Evolutionary conservation across 2,329 filamentous ascomycete genomes (phyloP), one percentile per base, ranked within the genome.

Genomic region (Anisogramma anomala): DNA sequence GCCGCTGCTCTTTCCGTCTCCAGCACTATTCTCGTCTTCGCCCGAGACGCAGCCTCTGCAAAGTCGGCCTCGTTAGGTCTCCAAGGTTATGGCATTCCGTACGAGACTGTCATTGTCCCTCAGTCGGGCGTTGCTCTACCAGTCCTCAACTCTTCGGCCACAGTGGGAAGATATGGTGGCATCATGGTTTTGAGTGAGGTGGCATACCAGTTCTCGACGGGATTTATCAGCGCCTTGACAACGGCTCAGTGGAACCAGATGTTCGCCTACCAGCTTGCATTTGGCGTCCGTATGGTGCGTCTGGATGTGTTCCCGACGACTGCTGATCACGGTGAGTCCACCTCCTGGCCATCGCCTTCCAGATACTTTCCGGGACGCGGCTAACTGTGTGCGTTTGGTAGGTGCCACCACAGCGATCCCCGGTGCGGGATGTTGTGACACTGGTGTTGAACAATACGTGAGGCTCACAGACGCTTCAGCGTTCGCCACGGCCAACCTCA

Each of bases 11-110:
- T 51, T 35, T 50, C 54, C 3, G 52, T 55, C 52, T 58, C 57
- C 54, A 67, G 46, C 57, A 76, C 71, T 22, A 65, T 78, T 42
- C 59, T 79, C 33, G 61, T 79, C 36, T 63, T 79, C 48, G 72
- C 71, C 30, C 63, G 66, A 48, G 72, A 77, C 52, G 49, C 62
- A 27, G 57, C 60, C 18, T 63, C 69, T 2, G 69, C 68, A 7
- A 58, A 57, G 14, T 66, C 67, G 20, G 68, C 68, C 10, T 66
- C 64, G 26, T 67, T 66, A 10, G 74, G 74, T 18, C 64, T 79
- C 7, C 69, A 73, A 51, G 73, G 64, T 43, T 79, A 79, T 50
- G 74, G 72, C 23, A 78, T 79, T 47, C 72, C 74, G 1, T 78
- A 66, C 50, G 61, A 76, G 49, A 62, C 67, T 5, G 51, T 77